Base-by-base conservation (phyloP, 805 yeast species). In the Vanderwaltozyma verrucispora region DNA sequence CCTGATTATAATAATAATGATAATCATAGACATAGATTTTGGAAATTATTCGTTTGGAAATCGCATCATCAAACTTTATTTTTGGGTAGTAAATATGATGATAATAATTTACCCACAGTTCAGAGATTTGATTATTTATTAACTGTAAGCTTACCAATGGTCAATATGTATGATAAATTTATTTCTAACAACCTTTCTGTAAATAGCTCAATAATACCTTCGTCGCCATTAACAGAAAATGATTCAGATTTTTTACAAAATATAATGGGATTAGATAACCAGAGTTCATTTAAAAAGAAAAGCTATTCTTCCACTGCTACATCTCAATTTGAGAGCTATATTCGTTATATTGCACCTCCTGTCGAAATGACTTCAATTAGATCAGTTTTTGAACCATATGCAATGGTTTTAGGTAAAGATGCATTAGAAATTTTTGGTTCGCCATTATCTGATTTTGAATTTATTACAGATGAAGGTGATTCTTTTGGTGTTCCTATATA, bases 371-470 rank as follows among this genome's bases (percentile, higher is more conserved):
- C 82, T 19, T 75, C 82, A 2, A 72, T 79, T 28, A 62, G 77
- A 32, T 75, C 87, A 1, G 80, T 79, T 0, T 78, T 82, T 47
- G 85, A 88, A 2, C 77, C 85, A 1, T 75, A 80, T 38, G 87
- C 92, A 0, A 77, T 82, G 41, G 81, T 88, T 0, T 60, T 83
- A 30, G 92, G 92, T 3, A 71, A 84, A 48, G 79, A 74, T 52
- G 83, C 86, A 0, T 70, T 80, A 50, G 85, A 78, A 48, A 63
- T 83, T 33, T 78, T 68, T 53, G 80, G 82, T 0, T 69, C 68
- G 23, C 63, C 76, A 7, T 59, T 81, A 6, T 69, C 86, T 0
- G 92, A 83, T 58, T 76, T 83, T 52, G 87, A 81, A 51, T 63
- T 83, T 34, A 68, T 81, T 9, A 71, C 83, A 1, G 65, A 73